A percentile compares a stretch with the other conserved stretches of the same genome.
These are phyloP conservation scores for Sporothrix inflata DNA, from an alignment of 2,329 filamentous ascomycete species.

Conservation along the genomic window DNA sequence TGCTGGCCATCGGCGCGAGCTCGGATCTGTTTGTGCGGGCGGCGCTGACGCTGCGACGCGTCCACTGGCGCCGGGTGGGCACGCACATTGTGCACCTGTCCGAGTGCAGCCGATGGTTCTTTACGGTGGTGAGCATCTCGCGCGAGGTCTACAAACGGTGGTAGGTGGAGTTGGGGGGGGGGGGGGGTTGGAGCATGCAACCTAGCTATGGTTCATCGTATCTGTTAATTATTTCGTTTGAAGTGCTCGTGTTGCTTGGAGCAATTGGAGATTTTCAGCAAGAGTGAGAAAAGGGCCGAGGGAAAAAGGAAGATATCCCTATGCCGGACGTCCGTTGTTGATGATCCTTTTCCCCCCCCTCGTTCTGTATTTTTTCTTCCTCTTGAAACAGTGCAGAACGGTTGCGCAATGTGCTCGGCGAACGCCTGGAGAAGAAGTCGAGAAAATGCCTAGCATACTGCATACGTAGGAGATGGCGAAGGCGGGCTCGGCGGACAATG, in stretches of 20 bases:
- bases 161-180: not conserved
- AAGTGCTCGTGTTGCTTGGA: not conserved
- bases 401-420: not conserved
- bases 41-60: slow-evolving; percentile 1
- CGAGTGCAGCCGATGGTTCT: slow-evolving; percentile 25
- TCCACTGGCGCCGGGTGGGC: slow-evolving; percentile 1
- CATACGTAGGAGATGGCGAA: not conserved
- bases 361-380: not conserved
- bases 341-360: not conserved
- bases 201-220: not conserved
- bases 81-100: slow-evolving; percentile 9
- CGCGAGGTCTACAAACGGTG: slow-evolving; percentile 21
- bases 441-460: slow-evolving; percentile 4
- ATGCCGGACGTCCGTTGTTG: slow-evolving; percentile 11
- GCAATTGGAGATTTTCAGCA: not conserved
- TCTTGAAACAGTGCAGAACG: not conserved
- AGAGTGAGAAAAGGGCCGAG: not conserved
- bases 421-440: not conserved
- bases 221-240: not conserved
- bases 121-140: slow-evolving; percentile 16
- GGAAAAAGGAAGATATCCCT: not conserved
- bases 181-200: not conserved
- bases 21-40: slow-evolving; percentile 3
- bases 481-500: slow-evolving; percentile 6
- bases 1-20: slow-evolving; percentile 14